Conservation (phyloP, 129 eudicot species). For the Logfia minima region DNA sequence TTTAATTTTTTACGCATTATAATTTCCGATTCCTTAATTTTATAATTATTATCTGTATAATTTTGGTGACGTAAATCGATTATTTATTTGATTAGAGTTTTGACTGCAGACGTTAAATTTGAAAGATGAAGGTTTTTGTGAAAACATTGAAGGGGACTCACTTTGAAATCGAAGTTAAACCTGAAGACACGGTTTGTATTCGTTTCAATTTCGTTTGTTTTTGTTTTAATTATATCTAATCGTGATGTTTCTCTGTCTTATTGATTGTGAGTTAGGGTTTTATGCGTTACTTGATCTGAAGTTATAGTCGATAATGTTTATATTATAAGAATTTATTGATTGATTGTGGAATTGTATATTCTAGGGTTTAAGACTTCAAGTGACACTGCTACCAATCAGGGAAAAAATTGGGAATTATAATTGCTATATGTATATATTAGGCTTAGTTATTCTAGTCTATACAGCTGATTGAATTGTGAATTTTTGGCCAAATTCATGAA, state of each 20-base stretch:
- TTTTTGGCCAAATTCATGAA: background rate
- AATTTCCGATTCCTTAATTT: slow-evolving; percentile 11
- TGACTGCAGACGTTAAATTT: slow-evolving; percentile 28
- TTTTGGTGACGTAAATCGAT: slow-evolving; percentile 12
- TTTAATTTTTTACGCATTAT: background rate
- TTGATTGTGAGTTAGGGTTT: slow-evolving; percentile 35
- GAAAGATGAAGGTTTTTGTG: slow-evolving; percentile 75
- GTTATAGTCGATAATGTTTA: slow-evolving; percentile 3
- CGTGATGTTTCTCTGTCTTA: slow-evolving; percentile 10
- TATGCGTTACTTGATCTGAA: slow-evolving; percentile 20
- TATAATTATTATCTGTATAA: background rate
- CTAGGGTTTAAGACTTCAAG: slow-evolving; percentile 16
- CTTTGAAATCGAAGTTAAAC: slow-evolving; percentile 75
- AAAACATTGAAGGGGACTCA: slow-evolving; percentile 79
- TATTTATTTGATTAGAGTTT: slow-evolving; percentile 19
- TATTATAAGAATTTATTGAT: background rate
- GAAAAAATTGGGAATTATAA: background rate
- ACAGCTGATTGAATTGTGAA: slow-evolving; percentile 8
- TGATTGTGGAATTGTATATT: background rate
- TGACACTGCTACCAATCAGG: background rate
- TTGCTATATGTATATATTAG: background rate
- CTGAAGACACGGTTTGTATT: slow-evolving; percentile 59
- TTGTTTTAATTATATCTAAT: slow-evolving; percentile 5
- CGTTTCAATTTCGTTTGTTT: background rate
- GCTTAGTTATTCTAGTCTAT: background rate